Evolutionary conservation across 176 grass and related monocot genomes (phyloP), one percentile per base, ranked within the genome.

Genomic region (Melocanna baccifera): DNA sequence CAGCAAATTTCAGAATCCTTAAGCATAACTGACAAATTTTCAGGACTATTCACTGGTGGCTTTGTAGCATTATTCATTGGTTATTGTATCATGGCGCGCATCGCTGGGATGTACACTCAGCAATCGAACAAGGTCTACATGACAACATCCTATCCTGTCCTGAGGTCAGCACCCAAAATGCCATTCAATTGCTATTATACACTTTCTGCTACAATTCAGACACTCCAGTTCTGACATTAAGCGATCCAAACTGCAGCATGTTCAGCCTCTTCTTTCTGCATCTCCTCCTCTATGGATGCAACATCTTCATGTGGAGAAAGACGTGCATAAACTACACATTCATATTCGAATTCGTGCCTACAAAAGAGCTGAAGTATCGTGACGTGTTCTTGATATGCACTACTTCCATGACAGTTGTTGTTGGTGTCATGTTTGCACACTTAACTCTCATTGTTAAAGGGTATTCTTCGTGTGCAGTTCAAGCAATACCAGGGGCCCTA

Each of bases 281-380:
- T 75, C 71, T 99, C 76, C 94, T 99, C 81, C 86, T 94, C 59
- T 99, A 96, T n/a, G 96, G 96, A 64, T 99, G 93, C 76, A 94
- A 99, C 69, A 96, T 99, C 69, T 94, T 99, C 89, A 94, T 99
- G 93, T 99, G 96, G 96, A 91, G 88, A 72, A 99, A 94, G 88
- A 89, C 90, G 2, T 89, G 89, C 71, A 99, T 99, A 75, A 99
- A 96, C 66, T 96, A 99, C 81, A 67, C 83, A 57, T 99, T 99
- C 77, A 99, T 99, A 91, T 99, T 99, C 62, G 96, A 99, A 86
- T 99, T 96, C 34, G 8, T 71, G 7, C 93, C 91, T 66, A 99
- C 87, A 14, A 96, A 94, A 88, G 93, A 99, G 80, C 91, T 96
- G 10, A 94, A 96, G 72, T 94, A 92, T 58, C 89, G 90, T 20